Base-by-base conservation (phyloP, 148 eudicot species). In the Talinum fruticosum region DNA sequence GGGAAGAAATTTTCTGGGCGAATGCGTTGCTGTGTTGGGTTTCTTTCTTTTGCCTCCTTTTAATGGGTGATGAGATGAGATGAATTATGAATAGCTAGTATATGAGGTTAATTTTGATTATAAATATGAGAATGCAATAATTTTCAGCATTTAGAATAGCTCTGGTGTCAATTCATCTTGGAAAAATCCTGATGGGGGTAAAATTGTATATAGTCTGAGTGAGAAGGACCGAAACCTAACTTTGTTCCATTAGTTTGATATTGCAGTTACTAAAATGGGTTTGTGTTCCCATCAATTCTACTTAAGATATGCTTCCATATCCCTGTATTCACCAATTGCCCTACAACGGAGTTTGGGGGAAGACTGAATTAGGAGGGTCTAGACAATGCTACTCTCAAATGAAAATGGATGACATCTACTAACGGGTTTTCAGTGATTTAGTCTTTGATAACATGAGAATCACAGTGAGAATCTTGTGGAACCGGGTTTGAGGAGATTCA, bases 71-170 rank as follows among this genome's bases (percentile, higher is more conserved):
- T 32, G 12, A 64, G 12, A 66, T 38, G 18, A 14, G 14, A 33
- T 33, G 4, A 30, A 45, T 34, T 0, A 33, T 33, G 4, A 30
- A 45, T 34, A 15, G 7, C 29, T 37, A 26, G 68, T 35, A 29
- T 29, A 41, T 62, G 54, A 59, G 34, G 24, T 24, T 23, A 44
- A 6, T 61, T 59, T 59, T 74, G 49, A 67, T 74, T 5, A 3
- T 75, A 38, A 28, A n/a, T 57, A 5, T 75, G 69, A 75, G 13
- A 61, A 75, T 62, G 49, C 53, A 18, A 51, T 29, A 51, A 32
- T 8, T 51, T 2, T 51, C 41, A 33, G 21, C 34, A 19, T 19
- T 51, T 51, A 3, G 6, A 18, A 51, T 18, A 51, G 57, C 57
- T 51, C 19, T 14, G 5, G 4, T 19, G 15, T 18, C n/a, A 51